Evolutionary conservation across 1,284 basidiomycete genomes (phyloP).

Genomic region (Fomitopsis schrenkii): DNA sequence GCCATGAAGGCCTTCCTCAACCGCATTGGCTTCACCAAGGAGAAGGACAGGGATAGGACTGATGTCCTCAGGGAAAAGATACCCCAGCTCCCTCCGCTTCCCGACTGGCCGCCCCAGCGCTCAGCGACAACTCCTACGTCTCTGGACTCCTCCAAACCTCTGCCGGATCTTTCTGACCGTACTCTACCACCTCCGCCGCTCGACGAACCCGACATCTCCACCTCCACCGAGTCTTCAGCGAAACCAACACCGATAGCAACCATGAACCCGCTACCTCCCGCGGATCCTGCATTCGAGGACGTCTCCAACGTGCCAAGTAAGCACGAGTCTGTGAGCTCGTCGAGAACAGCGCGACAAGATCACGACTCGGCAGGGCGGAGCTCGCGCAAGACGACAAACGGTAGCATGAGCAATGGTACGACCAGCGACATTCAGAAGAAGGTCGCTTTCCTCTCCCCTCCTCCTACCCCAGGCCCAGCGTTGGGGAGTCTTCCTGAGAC

Average conservation of each 20-base stretch:
- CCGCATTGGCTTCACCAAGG: constrained; percentile 55
- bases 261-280: constrained; percentile 18
- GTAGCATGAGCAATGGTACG: constrained; percentile 28
- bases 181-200: constrained; percentile 43
- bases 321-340: neutral
- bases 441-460: constrained; percentile 79
- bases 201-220: constrained; percentile 29
- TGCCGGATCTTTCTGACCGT: constrained; percentile 57
- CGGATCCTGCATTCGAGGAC: constrained; percentile 7
- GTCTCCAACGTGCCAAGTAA: neutral
- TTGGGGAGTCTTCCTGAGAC: constrained; percentile 33
- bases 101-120: constrained; percentile 52
- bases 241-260: constrained; percentile 31
- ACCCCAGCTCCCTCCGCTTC: constrained; percentile 53
- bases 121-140: constrained; percentile 42
- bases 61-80: constrained; percentile 58
- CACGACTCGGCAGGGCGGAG: constrained; percentile 46
- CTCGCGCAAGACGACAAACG: constrained; percentile 51
- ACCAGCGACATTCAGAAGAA: constrained; percentile 63
- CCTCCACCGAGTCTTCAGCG: constrained; percentile 27
- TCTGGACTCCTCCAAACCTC: constrained; percentile 56
- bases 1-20: constrained; percentile 77
- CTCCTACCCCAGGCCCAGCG: constrained; percentile 51
- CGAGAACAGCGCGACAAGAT: constrained; percentile 16
- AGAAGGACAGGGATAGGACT: constrained; percentile 51